These are phyloP conservation scores for Prillingera fragicola DNA, from an alignment of 1,284 basidiomycete genomes.

Conservation along the genomic window DNA sequence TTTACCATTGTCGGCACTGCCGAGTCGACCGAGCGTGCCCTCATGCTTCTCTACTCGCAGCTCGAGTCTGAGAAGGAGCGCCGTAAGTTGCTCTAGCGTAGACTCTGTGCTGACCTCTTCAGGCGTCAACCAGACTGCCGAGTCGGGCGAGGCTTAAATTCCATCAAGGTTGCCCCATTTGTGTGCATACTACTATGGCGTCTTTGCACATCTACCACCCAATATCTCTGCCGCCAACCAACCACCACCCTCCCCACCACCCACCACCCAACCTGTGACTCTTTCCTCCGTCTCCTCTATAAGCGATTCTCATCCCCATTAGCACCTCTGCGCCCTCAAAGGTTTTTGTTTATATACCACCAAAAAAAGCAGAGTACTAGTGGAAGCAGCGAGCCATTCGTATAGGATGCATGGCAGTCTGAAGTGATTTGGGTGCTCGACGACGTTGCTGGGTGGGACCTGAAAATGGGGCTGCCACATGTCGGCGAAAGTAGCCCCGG, in stretches of 20 bases:
- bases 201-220: too few species aligned
- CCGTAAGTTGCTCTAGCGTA: constrained; percentile 50
- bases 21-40: constrained; percentile 91
- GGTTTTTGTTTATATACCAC: not conserved
- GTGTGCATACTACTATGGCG: constrained; percentile 6
- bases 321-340: not conserved
- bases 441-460: not conserved
- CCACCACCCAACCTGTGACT: not conserved
- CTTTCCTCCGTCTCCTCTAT: not conserved
- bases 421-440: constrained; percentile 7
- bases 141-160: constrained; percentile 15
- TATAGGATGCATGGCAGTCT: constrained; percentile 19
- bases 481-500: too few species aligned
- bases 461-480: not conserved
- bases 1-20: constrained; percentile 97
- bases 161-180: not conserved
- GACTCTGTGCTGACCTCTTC: not conserved
- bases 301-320: too few species aligned
- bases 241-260: not conserved
- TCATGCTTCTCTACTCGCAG: constrained; percentile 95
- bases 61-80: constrained; percentile 93
- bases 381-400: constrained; percentile 4
- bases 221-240: not conserved
- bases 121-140: constrained; percentile 33
- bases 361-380: not conserved